Percentiles rank a stretch among this genome's conserved stretches.
Evolutionary conservation across 495 filamentous ascomycete species (phyloP).

Genomic region (Pyronema omphalodes): DNA sequence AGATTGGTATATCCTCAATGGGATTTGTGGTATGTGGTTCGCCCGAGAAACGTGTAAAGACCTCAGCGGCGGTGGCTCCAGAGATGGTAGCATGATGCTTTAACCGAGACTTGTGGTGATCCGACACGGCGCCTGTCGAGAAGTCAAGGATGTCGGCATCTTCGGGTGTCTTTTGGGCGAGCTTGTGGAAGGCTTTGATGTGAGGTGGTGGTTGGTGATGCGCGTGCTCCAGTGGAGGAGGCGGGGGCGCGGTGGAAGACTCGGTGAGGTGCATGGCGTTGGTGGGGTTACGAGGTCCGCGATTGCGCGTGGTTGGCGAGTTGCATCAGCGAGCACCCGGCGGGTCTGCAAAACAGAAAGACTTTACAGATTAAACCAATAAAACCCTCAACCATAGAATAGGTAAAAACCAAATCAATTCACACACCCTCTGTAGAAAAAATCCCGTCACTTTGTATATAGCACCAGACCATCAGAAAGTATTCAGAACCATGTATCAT

Average conservation of each 20-base stretch:
- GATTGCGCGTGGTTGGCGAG: no score
- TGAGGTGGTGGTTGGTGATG: conserved; percentile 11
- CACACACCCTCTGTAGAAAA: no score
- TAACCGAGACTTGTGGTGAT: conserved; percentile 8
- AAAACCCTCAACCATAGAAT: no score
- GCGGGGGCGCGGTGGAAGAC: background rate
- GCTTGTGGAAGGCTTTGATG: conserved; percentile 16
- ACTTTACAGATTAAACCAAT: no score
- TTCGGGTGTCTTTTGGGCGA: conserved; percentile 10
- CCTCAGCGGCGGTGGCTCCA: background rate
- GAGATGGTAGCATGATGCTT: conserved; percentile 1
- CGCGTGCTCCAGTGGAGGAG: conserved; percentile 12
- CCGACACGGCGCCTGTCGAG: background rate
- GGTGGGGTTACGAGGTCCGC: background rate
- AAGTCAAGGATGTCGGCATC: conserved; percentile 16
- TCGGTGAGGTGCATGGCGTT: background rate
- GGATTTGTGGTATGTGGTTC: background rate
- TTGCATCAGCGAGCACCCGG: no score
- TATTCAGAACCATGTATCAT: no score
- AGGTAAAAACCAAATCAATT: no score
- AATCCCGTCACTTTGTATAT: no score
- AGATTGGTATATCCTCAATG: conserved; percentile 9
- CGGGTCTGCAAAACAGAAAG: no score
- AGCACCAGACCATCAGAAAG: no score
- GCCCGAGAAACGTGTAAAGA: conserved; percentile 8